A percentile compares a stretch with the other conserved stretches of the same genome.
phyloP scores from a whole-genome alignment of 495 filamentous ascomycete genomes.

The Cenococcum geophilum region DNA sequence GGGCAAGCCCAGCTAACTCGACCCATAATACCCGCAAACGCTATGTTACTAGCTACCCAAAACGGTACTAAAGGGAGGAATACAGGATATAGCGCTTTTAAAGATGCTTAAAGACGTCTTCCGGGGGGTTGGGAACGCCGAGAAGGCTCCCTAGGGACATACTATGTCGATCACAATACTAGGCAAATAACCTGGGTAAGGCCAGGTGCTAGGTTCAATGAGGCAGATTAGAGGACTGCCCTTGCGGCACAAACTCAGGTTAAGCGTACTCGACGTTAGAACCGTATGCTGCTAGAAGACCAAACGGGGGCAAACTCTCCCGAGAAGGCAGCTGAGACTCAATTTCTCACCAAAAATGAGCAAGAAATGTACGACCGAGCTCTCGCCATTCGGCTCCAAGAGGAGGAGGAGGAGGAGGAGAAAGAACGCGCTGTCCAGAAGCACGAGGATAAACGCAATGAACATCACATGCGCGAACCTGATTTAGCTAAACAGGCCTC shows the following conservation, averaged over 20 bases:
- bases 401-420: no score
- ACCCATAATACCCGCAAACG: constrained; percentile 29
- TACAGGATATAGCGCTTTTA: constrained; percentile 75
- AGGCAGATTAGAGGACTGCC: constrained; percentile 67
- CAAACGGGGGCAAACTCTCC: constrained; percentile 91
- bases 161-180: constrained; percentile 98
- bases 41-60: constrained; percentile 41
- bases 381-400: no score
- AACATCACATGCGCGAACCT: no score
- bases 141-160: constrained; percentile 96
- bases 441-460: no score
- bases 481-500: no score
- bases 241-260: constrained; percentile 83
- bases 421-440: no score
- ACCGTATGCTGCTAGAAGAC: constrained; percentile 91
- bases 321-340: no score
- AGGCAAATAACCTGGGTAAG: constrained; percentile 93
- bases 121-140: constrained; percentile 93
- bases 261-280: constrained; percentile 88
- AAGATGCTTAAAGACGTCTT: constrained; percentile 86
- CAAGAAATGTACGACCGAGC: no score
- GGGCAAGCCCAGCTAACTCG: constrained; percentile 15
- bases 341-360: no score
- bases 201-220: constrained; percentile 74
- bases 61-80: constrained; percentile 30